phyloP scores from a whole-genome alignment of 192 early-diverging fungal genomes.

The Coemansia sp. region DNA sequence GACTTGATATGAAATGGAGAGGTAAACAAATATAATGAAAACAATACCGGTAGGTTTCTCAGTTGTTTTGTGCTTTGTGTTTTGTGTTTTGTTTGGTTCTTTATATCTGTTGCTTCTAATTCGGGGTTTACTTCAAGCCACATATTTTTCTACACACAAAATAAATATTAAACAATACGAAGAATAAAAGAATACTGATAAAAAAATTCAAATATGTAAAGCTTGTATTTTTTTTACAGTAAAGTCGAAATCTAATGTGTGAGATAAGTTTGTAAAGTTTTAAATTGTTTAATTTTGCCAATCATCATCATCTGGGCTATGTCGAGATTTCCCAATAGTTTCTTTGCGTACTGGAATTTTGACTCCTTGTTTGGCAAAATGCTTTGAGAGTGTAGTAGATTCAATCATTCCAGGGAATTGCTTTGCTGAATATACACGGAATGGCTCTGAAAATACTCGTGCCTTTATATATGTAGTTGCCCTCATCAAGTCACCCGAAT shows the following conservation, averaged over 20 bases:
- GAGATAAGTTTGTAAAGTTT: neutral
- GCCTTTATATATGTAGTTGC: constrained; percentile 54
- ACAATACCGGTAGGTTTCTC: too few relatives aligned
- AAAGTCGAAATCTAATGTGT: neutral
- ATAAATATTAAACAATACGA: too few relatives aligned
- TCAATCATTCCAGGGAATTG: constrained; percentile 78
- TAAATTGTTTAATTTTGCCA: constrained; percentile 9
- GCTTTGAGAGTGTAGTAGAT: constrained; percentile 66
- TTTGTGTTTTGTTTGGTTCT: too few relatives aligned
- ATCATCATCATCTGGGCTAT: constrained; percentile 20
- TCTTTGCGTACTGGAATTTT: constrained; percentile 80
- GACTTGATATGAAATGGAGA: too few relatives aligned
- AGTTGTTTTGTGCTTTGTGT: too few relatives aligned
- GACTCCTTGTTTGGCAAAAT: constrained; percentile 70
- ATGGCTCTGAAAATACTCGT: constrained; percentile 59
- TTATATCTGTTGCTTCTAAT: too few relatives aligned
- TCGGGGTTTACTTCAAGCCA: too few relatives aligned
- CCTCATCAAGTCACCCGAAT: constrained; percentile 48
- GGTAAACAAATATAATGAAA: too few relatives aligned
- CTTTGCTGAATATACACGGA: constrained; percentile 69
- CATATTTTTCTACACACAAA: too few relatives aligned
- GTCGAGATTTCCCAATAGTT: constrained; percentile 3
- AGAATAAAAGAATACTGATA: too few relatives aligned
- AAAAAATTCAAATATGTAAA: too few relatives aligned
- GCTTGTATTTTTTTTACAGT: neutral